Percentiles rank a stretch among this genome's conserved stretches.
phyloP scores from a whole-genome alignment of 306 rosid species.

The Crataegus laevigata region DNA sequence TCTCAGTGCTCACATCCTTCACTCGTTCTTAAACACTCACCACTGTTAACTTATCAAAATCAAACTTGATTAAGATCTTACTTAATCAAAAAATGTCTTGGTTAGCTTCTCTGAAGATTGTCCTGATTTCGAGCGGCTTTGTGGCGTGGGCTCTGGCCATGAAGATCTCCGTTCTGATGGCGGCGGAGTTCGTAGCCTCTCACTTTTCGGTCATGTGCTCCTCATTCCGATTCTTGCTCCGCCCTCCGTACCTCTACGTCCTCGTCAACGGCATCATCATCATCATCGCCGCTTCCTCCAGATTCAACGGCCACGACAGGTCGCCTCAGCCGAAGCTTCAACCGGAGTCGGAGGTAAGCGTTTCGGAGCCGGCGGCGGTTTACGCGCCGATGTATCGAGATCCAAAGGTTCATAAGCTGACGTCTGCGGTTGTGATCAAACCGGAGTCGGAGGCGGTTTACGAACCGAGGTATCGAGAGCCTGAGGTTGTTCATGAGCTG shows the following conservation, averaged over 20 bases:
- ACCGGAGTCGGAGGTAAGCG: neutral
- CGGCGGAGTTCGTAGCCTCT: constrained; percentile 17
- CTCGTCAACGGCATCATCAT: constrained; percentile 72
- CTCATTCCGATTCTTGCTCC: constrained; percentile 40
- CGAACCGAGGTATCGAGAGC: constrained; percentile 11
- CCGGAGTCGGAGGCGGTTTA: neutral
- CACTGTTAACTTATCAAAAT: neutral
- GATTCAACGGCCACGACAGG: constrained; percentile 12
- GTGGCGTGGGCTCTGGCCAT: constrained; percentile 39
- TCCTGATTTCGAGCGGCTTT: constrained; percentile 32
- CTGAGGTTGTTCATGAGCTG: neutral
- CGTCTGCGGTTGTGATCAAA: neutral
- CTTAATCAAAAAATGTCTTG: constrained; percentile 24
- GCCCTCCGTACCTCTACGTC: constrained; percentile 65
- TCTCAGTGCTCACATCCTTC: neutral
- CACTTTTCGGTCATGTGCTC: constrained; percentile 33
- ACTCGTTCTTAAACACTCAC: constrained; percentile 3
- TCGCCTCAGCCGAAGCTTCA: neutral
- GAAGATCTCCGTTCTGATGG: constrained; percentile 34
- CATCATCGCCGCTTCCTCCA: constrained; percentile 54
- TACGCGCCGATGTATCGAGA: constrained; percentile 16
- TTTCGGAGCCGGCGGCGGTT: neutral
- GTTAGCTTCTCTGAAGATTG: constrained; percentile 29
- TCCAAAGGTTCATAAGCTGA: neutral
- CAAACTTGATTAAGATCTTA: neutral